Conservation (phyloP, 345 rosid genomes). For the Populus ilicifolia region DNA sequence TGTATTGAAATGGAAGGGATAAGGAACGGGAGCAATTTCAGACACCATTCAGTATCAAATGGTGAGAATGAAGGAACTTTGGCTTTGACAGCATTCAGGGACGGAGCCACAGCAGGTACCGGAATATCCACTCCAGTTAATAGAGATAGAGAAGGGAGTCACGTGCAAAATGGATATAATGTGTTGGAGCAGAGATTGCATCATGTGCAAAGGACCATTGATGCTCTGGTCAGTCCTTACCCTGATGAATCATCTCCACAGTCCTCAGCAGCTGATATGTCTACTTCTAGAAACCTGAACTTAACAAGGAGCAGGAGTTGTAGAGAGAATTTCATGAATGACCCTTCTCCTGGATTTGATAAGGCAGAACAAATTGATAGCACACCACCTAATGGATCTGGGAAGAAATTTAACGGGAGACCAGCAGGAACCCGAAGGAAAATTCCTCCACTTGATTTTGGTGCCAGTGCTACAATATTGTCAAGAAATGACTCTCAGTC, state of each 20-base stretch:
- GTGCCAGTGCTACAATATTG: slow-evolving; percentile 26
- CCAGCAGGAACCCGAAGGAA: slow-evolving; percentile 48
- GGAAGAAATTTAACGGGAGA: slow-evolving; percentile 57
- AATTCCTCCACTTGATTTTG: slow-evolving; percentile 41
- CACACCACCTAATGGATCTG: slow-evolving; percentile 65
- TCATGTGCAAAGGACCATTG: slow-evolving; percentile 43
- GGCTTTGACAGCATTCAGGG: slow-evolving; percentile 24
- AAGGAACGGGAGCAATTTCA: slow-evolving; percentile 27
- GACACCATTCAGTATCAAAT: slow-evolving; percentile 30
- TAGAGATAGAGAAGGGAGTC: slow-evolving; percentile 38
- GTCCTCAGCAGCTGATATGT: slow-evolving; percentile 26
- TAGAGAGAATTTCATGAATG: slow-evolving; percentile 42
- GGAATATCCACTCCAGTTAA: slow-evolving; percentile 26
- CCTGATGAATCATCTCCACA: slow-evolving; percentile 33
- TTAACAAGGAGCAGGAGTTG: slow-evolving; percentile 56
- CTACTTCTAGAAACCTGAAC: slow-evolving; percentile 47
- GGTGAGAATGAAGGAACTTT: slow-evolving; percentile 34
- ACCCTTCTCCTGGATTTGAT: slow-evolving; percentile 28
- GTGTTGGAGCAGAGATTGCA: slow-evolving; percentile 47
- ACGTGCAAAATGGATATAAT: slow-evolving; percentile 40
- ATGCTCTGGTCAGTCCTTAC: slow-evolving; percentile 37
- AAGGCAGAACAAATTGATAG: slow-evolving; percentile 31
- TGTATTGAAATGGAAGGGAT: slow-evolving; percentile 68
- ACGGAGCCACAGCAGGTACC: slow-evolving; percentile 26
- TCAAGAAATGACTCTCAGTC: slow-evolving; percentile 76